phyloP scores from a whole-genome alignment of 78 protist genomes.

The Dictyostelium citrinum region DNA sequence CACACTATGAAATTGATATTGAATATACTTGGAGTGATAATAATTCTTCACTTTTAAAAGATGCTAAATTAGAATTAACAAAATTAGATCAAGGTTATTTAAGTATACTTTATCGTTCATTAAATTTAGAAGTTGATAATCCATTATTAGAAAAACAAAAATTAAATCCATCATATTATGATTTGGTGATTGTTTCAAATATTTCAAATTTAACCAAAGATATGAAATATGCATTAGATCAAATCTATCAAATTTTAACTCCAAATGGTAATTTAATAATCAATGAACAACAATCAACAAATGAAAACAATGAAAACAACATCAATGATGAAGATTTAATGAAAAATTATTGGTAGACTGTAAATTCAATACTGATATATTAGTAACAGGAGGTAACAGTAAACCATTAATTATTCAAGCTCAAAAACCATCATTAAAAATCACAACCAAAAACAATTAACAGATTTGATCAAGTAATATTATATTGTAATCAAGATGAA shows the following conservation, averaged over 20 bases:
- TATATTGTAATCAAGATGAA: not conserved
- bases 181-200: not conserved
- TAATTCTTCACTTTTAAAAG: not conserved
- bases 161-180: slow-evolving; percentile 2
- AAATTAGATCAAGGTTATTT: not conserved
- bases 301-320: not conserved
- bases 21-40: slow-evolving; percentile 1
- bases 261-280: not conserved
- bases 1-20: not conserved
- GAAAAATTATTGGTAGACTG: not conserved
- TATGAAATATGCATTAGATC: not conserved
- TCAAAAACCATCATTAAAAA: not conserved
- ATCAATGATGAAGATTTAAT: not conserved
- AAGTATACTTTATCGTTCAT: not conserved
- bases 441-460: not conserved
- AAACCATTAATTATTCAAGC: not conserved
- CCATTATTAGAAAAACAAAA: not conserved
- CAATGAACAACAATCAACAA: not conserved
- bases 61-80: not conserved
- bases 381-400: not conserved
- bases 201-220: not conserved
- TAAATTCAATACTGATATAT: not conserved
- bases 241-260: not conserved
- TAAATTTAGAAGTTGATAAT: not conserved
- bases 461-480: not conserved